Evolutionary conservation across 1,139 yeast species (phyloP), one percentile per base, ranked within the genome.

Genomic region (Lizanozyma gosingica): DNA sequence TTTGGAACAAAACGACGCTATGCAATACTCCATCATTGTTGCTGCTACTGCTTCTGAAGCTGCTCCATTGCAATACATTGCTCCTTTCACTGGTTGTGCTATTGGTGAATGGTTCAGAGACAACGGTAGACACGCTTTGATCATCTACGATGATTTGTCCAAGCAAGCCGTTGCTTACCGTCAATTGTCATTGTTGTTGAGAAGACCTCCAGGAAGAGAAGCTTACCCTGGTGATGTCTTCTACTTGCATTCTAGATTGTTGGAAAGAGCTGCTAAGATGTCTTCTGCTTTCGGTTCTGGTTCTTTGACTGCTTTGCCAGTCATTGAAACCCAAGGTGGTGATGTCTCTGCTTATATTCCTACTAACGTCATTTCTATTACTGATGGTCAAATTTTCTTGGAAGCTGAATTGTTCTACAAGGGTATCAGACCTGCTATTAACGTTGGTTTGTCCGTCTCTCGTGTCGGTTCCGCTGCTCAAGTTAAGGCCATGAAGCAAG

Each of bases 61-160:
- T 59, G 98, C 99, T 71, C 99, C 98, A 71, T 81, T 94, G 73
- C 99, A 92, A 80, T 92, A 88, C 79, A 77, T 92, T 69, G 98
- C 99, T 78, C 99, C 99, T 68, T 92, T 94, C 95, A 88, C 98
- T 59, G 99, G 92, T 59, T 83, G 95, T 71, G 96, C 99, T 65
- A 90, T 94, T 68, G 97, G 97, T 78, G 99, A 92, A 78, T 92
- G 98, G 98, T 92, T 92, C 94, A 88, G 98, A 83, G 98, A 92
- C 80, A 92, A 92, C 73, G 97, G 95, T 67, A 84, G 73, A 70
- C 98, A 92, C 73, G 95, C 97, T 60, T 78, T 92, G 76, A 92
- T 92, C 72, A 78, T 88, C 80, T 92, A 78, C 76, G 97, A 90
- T 71, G 98, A 90, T 74, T 82, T 90, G 77, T 90, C 97, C 66